These are phyloP conservation scores for Scenedesmus sp. DNA, from an alignment of 163 green algal species.

Conservation along the genomic window DNA sequence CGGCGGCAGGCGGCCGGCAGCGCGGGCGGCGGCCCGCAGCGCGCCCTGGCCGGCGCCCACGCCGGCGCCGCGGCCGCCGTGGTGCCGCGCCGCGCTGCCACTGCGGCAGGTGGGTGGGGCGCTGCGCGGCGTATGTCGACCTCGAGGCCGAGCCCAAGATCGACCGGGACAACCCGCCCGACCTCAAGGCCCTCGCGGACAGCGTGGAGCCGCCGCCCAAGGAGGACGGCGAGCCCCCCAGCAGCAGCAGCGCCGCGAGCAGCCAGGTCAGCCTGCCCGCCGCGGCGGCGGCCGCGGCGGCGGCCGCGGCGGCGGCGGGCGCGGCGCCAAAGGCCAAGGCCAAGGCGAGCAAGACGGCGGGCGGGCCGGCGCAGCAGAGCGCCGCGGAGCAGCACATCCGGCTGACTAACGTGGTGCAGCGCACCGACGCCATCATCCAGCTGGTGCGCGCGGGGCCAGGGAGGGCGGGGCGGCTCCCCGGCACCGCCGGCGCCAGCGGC, in stretches of 20 bases:
- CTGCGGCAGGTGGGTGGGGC: slow-evolving; percentile 50
- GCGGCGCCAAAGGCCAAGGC: slow-evolving; percentile 16
- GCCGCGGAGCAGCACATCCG: slow-evolving; percentile 19
- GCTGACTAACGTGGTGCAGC: slow-evolving; percentile 23
- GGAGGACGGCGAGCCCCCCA: background rate
- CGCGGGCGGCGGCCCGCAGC: too few relatives aligned
- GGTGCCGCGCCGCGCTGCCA: too few relatives aligned
- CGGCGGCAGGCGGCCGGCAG: too few relatives aligned
- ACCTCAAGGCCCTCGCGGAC: slow-evolving; percentile 57
- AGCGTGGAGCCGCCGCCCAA: slow-evolving; percentile 30
- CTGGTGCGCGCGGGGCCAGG: slow-evolving; percentile 35
- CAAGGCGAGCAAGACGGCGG: slow-evolving; percentile 25
- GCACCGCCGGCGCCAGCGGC: too few relatives aligned
- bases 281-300: slow-evolving; percentile 16
- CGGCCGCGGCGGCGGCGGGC: background rate
- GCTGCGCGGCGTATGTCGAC: slow-evolving; percentile 63
- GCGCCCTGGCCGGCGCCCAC: too few relatives aligned
- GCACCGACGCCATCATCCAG: slow-evolving; percentile 50
- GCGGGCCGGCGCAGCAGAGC: slow-evolving; percentile 17
- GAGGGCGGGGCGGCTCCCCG: too few relatives aligned
- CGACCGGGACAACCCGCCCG: slow-evolving; percentile 71
- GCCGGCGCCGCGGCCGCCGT: too few relatives aligned
- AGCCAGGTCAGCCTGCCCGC: slow-evolving; percentile 32
- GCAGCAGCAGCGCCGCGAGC: slow-evolving; percentile 39
- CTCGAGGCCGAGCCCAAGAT: slow-evolving; percentile 69